Conservation (phyloP, 495 filamentous ascomycete genomes). For the Hypomontagnella submonticulosa region DNA sequence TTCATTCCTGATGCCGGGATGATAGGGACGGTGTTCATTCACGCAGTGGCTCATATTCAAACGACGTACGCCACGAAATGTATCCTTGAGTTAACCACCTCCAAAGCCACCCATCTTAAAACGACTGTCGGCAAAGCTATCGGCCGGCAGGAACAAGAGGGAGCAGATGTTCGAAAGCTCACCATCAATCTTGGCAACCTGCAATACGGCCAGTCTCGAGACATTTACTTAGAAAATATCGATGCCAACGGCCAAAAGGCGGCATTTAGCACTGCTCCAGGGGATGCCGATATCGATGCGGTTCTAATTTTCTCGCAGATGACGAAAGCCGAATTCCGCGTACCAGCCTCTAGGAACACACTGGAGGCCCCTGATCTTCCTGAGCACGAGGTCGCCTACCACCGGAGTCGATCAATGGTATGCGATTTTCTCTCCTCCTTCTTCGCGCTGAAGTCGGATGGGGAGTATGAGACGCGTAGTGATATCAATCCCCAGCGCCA, state of each 20-base stretch:
- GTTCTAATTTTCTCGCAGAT: conserved; percentile 48
- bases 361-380: conserved; percentile 30
- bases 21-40: conserved; percentile 60
- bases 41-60: conserved; percentile 60
- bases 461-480: conserved; percentile 43
- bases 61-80: conserved; percentile 55
- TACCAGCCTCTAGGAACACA: conserved; percentile 12
- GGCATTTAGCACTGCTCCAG: not conserved
- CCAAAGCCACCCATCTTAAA: conserved; percentile 44
- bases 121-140: conserved; percentile 52
- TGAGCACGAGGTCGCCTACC: conserved; percentile 49
- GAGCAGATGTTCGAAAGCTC: conserved; percentile 26
- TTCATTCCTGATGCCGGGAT: conserved; percentile 62
- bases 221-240: conserved; percentile 51
- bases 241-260: conserved; percentile 8
- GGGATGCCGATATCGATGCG: conserved; percentile 37
- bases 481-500: conserved; percentile 9
- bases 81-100: conserved; percentile 49
- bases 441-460: conserved; percentile 39
- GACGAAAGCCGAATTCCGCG: not conserved
- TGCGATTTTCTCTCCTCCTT: conserved; percentile 53
- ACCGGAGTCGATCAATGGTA: conserved; percentile 56
- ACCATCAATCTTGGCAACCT: conserved; percentile 53
- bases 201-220: conserved; percentile 61
- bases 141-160: conserved; percentile 32